These are phyloP conservation scores for Exophiala lecanii-corni DNA, from an alignment of 2,329 filamentous ascomycete species.

Conservation along the genomic window DNA sequence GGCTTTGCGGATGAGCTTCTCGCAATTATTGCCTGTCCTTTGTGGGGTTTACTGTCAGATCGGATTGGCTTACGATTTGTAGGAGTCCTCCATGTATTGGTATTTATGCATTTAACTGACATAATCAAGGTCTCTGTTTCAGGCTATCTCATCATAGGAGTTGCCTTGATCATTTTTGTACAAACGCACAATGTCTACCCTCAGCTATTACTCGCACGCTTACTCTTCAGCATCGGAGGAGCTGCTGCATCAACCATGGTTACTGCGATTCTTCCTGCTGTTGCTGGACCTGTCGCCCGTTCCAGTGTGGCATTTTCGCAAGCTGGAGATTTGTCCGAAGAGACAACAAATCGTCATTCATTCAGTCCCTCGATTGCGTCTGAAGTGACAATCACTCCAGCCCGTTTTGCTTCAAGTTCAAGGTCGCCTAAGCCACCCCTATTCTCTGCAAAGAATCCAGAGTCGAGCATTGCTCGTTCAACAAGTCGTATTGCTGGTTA, in stretches of 20 bases:
- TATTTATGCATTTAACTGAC: conserved; percentile 7
- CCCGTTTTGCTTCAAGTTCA: conserved; percentile 34
- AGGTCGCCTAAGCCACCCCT: conserved; percentile 12
- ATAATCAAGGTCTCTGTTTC: conserved; percentile 51
- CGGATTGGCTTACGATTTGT: conserved; percentile 46
- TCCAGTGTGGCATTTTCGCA: conserved; percentile 5
- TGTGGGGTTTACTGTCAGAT: conserved; percentile 48
- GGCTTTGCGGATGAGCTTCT: conserved; percentile 49
- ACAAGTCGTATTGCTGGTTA: conserved; percentile 72
- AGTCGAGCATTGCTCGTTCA: conserved; percentile 29
- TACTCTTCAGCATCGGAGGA: conserved; percentile 85
- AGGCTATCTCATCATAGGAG: conserved; percentile 76
- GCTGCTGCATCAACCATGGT: conserved; percentile 98
- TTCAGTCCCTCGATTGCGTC: conserved; percentile 52
- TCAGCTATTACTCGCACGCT: conserved; percentile 73
- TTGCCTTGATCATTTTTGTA: conserved; percentile 74
- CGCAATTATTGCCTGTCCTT: conserved; percentile 44
- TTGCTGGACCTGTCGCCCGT: conserved; percentile 31
- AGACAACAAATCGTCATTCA: conserved; percentile 33
- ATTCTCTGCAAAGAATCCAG: conserved; percentile 23
- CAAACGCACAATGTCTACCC: conserved; percentile 86
- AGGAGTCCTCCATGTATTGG: conserved; percentile 22
- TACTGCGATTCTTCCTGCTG: conserved; percentile 80
- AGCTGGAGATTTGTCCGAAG: conserved; percentile 19
- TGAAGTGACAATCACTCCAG: conserved; percentile 56